Conservation (phyloP, 176 grass and related monocot genomes). For the Cenchrus fungigraminus region DNA sequence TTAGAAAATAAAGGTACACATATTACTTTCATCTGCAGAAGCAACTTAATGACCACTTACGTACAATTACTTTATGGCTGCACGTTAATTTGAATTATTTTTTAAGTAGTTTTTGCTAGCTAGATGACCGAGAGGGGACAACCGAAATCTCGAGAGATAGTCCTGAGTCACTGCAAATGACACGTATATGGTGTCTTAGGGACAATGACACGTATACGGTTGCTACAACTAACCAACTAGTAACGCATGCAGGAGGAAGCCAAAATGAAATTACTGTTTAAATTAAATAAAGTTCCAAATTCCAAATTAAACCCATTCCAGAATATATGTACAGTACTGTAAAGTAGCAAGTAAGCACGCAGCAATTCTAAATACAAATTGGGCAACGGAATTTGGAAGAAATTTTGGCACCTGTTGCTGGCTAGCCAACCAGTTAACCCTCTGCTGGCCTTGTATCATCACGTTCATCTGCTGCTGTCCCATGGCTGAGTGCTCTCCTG, state of each 20-base stretch:
- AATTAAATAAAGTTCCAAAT: neutral
- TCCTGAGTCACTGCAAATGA: neutral
- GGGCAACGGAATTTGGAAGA: neutral
- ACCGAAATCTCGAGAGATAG: neutral
- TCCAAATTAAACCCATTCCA: neutral
- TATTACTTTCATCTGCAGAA: too few species aligned
- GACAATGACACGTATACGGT: neutral
- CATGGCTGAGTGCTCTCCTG: neutral
- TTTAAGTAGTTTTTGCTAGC: too few species aligned
- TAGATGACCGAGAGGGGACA: too few species aligned
- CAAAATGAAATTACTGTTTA: neutral
- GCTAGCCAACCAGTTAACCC: neutral
- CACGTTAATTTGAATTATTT: too few species aligned
- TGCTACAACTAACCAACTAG: neutral
- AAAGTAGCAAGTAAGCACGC: neutral
- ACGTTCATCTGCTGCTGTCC: neutral
- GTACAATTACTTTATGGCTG: too few species aligned
- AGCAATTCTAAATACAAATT: neutral
- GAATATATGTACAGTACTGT: neutral
- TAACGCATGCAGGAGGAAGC: neutral
- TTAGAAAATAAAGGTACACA: too few species aligned
- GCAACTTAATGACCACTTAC: too few species aligned
- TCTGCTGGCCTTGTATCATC: neutral
- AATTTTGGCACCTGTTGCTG: conserved; percentile 24
- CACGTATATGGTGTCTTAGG: too few species aligned